Percentiles rank a stretch among this genome's conserved stretches.
Conservation (phyloP, 2,329 filamentous ascomycete species). For the Anthostomella pinea region DNA sequence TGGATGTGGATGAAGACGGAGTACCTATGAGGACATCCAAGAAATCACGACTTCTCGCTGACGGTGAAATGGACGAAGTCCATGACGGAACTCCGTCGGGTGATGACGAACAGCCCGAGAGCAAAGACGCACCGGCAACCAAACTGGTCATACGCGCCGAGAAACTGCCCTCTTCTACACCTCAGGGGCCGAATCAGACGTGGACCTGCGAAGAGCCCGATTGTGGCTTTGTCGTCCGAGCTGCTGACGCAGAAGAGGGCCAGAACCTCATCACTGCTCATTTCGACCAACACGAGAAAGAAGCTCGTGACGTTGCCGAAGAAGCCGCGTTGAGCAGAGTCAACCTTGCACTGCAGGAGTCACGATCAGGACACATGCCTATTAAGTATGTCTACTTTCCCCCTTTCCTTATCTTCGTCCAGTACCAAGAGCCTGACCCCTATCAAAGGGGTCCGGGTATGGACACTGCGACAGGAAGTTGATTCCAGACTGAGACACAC, state of each 20-base stretch:
- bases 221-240: slow-evolving; percentile 62
- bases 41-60: slow-evolving; percentile 21
- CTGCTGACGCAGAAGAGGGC: slow-evolving; percentile 54
- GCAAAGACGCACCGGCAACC: slow-evolving; percentile 14
- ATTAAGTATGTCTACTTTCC: slow-evolving; percentile 51
- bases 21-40: slow-evolving; percentile 27
- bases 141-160: slow-evolving; percentile 47
- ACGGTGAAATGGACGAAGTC: slow-evolving; percentile 21
- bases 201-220: slow-evolving; percentile 66
- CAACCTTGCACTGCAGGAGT: slow-evolving; percentile 55
- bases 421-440: slow-evolving; percentile 18
- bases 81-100: slow-evolving; percentile 15
- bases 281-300: slow-evolving; percentile 57
- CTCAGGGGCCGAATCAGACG: slow-evolving; percentile 57
- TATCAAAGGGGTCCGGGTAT: too few species aligned
- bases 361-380: slow-evolving; percentile 51
- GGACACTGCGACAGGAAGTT: too few species aligned
- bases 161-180: slow-evolving; percentile 45
- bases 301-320: slow-evolving; percentile 43
- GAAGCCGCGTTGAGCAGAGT: slow-evolving; percentile 37
- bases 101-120: slow-evolving; percentile 31
- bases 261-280: slow-evolving; percentile 59
- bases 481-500: too few species aligned
- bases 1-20: slow-evolving; percentile 32
- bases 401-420: slow-evolving; percentile 33